These are phyloP conservation scores for Aspergillus bridgeri DNA, from an alignment of 495 filamentous ascomycete genomes.

Conservation along the genomic window DNA sequence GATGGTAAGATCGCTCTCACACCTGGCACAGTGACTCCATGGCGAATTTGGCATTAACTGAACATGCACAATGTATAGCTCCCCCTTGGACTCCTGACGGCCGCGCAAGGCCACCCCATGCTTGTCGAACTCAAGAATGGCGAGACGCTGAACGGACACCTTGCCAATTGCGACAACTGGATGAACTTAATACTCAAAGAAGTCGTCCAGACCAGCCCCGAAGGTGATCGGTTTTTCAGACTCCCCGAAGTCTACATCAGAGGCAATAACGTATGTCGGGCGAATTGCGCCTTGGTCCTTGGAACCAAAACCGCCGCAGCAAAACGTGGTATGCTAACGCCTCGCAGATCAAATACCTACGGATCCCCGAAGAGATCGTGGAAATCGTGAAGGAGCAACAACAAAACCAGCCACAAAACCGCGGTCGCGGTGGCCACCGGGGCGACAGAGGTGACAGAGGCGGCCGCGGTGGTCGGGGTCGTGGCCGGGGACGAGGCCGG, in stretches of 20 bases:
- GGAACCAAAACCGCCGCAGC: background rate
- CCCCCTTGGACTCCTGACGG: slow-evolving; percentile 87
- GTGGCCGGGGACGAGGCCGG: slow-evolving; percentile 48
- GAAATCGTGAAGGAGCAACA: slow-evolving; percentile 91
- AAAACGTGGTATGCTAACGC: slow-evolving; percentile 1
- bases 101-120: slow-evolving; percentile 97
- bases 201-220: slow-evolving; percentile 94
- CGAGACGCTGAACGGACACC: slow-evolving; percentile 93
- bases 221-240: slow-evolving; percentile 89
- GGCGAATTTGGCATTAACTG: background rate
- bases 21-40: background rate
- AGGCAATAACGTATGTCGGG: slow-evolving; percentile 82
- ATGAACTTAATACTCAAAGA: slow-evolving; percentile 98
- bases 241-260: slow-evolving; percentile 93
- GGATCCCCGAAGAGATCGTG: slow-evolving; percentile 92
- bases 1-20: slow-evolving; percentile 6
- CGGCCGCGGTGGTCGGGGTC: slow-evolving; percentile 49
- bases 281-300: background rate
- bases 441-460: slow-evolving; percentile 54
- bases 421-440: slow-evolving; percentile 68
- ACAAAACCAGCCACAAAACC: slow-evolving; percentile 58
- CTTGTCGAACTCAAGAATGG: slow-evolving; percentile 99
- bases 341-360: slow-evolving; percentile 91
- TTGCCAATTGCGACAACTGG: slow-evolving; percentile 96
- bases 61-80: slow-evolving; percentile 51